Evolutionary conservation across 768 basidiomycete genomes (phyloP), one percentile per base, ranked within the genome.

Genomic region (Leccinum truebloodii): DNA sequence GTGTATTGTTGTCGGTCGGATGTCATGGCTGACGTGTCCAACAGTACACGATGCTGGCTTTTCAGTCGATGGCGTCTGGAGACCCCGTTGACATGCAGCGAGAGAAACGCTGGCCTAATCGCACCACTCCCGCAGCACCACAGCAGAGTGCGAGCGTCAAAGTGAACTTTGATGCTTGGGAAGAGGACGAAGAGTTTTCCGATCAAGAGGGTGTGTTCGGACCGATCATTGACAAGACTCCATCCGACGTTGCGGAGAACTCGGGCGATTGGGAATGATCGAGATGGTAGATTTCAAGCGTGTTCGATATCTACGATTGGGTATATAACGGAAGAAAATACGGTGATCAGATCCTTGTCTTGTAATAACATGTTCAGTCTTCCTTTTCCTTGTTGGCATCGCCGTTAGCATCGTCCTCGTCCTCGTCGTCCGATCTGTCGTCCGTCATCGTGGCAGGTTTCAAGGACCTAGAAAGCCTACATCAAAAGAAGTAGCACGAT

Each of bases 371-470:
- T 46, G 44, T 20, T 68, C 61, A 75, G 1, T 79, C 71, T 39
- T 76, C 69, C 59, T 79, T 73, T 52, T 67, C 64, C 22, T 69
- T 52, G 30, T 65, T 61, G 16, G 58, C 65, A n/a, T 71, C 67
- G 57, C 65, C 69, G 10, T 71, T 64, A 9, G 76, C 73, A n/a
- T 68, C 71, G 14, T 69, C 71, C 14, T 69, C 82, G 39, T 78
- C 86, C 63, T 90, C 89, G 64, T 89, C 89, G 57, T 93, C 94
- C 1, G 94, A 95, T 51, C 95, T 80, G 3, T 86, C 88, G 68
- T 97, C 95, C 18, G 80, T 81, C 12, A 83, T 75, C 32, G 75
- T 70, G 35, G 66, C 66, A 7, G 79, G 79, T 3, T 72, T 74
- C 28, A 92, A 37, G 6, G 86, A 86, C 51, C 91, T 93, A 60